Base-by-base conservation (phyloP, 1,284 basidiomycete genomes). In the Cryptococcus sp. region DNA sequence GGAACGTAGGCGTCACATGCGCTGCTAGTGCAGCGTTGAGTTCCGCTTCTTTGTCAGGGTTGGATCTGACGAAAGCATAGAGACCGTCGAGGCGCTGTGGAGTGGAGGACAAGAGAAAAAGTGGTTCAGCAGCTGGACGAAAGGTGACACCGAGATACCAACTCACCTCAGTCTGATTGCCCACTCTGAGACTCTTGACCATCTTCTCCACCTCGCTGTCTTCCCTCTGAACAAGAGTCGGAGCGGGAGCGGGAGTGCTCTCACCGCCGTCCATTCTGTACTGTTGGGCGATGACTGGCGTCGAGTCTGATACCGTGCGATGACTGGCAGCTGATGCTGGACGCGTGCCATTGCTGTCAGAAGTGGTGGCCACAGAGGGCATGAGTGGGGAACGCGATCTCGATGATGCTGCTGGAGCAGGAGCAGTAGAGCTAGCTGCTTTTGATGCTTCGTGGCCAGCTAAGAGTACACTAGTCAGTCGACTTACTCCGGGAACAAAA, bases 71-170 rank as follows among this genome's bases (percentile, higher is more conserved):
- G 81, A 94, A 98, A 47, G 93, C 88, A 73, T 98, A 93, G 43
- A 99, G 81, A 67, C 94, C 92, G n/a, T 91, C 93, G 58, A 99
- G 94, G 5, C 92, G 93, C 78, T 93, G 88, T 75, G 89, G 88
- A 76, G 90, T 87, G 78, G 89, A 81, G 7, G 86, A 88, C 19
- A 13, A 35, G 86, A 88, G n/a, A 13, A 25, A 13, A 19, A 47
- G 30, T 17, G 19, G 19, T 30, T 35, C 48, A 58, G 48, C 46
- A 55, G 54, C 16, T 64, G 90, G 72, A 88, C 86, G 15, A 80
- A 6, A 83, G 81, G 56, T 45, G 11, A 22, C 22, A 8, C 40
- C 22, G 17, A 35, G 30, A 5, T 17, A 61, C 49, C 22, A 61
- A 61, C 63, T 64, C 60, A 67, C 68, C 61, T 63, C 53, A 49